A percentile compares a stretch with the other conserved stretches of the same genome.
phyloP scores from a whole-genome alignment of 1,284 basidiomycete species.

The Malassezia caprae region DNA sequence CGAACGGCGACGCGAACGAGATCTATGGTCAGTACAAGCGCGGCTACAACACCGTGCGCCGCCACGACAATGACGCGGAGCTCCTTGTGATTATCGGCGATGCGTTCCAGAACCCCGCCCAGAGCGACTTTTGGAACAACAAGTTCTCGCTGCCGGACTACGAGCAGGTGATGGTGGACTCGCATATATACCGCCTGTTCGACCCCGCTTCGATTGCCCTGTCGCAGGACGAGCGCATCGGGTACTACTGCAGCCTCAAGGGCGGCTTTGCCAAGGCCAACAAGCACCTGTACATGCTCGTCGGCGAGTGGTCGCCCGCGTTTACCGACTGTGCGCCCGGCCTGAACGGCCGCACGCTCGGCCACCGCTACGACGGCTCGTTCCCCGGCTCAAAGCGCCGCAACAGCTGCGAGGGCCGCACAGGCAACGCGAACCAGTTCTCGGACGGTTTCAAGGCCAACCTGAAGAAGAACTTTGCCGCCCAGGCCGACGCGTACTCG shows the following conservation, averaged over 20 bases:
- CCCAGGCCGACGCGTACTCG: conserved; percentile 54
- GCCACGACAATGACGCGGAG: conserved; percentile 18
- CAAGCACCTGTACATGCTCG: conserved; percentile 30
- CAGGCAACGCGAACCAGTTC: conserved; percentile 64
- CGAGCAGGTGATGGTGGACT: conserved; percentile 65
- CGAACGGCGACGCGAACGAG: conserved; percentile 22
- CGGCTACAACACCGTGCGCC: conserved; percentile 35
- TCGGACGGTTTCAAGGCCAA: conserved; percentile 70
- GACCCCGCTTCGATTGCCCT: conserved; percentile 20
- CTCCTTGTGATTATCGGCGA: conserved; percentile 60
- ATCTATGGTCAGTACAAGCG: conserved; percentile 28
- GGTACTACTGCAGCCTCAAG: conserved; percentile 34
- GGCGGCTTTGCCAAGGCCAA: conserved; percentile 25
- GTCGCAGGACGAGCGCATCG: conserved; percentile 26
- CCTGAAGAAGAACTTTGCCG: conserved; percentile 72
- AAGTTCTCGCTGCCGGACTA: conserved; percentile 57
- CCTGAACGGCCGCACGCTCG: conserved; percentile 57
- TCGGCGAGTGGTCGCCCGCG: conserved; percentile 52
- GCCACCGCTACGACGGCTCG: conserved; percentile 71
- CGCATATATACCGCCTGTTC: conserved; percentile 46
- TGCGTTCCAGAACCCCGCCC: conserved; percentile 65
- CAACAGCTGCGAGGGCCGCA: conserved; percentile 64
- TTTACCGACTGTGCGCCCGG: conserved; percentile 75
- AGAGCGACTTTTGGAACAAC: conserved; percentile 57
- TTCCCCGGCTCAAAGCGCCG: conserved; percentile 51